Base-by-base conservation (phyloP, 495 filamentous ascomycete genomes). In the Bathelium albidoporum region DNA sequence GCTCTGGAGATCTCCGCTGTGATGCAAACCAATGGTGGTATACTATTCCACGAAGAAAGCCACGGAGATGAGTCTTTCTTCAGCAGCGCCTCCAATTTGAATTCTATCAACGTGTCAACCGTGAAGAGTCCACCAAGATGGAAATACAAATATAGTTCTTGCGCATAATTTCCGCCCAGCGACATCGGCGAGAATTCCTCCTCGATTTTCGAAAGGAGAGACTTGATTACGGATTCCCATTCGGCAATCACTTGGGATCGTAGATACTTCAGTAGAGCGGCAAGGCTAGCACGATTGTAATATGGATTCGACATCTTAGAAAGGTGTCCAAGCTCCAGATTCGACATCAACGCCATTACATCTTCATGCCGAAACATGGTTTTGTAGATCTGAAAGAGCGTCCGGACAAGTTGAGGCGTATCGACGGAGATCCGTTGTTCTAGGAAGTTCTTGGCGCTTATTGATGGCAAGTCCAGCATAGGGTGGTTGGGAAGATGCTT, bases 341-440 rank as follows among this genome's bases (percentile, higher is more conserved):
- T 64, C 36, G 55, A 66, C 58, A 61, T 28, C 5, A 60, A 28
- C 9, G 55, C 45, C 28, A 58, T 26, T 9, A 68, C 9, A 64
- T 76, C 65, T 60, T 80, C 79, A 22, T 71, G 24, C 12, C 60
- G 36, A 63, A 81, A 81, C 79, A 81, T 80, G 43, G 71, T 68
- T 32, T 66, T 62, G 64, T 80, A 79, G 32, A 79, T 32, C 28
- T 66, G 58, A 59, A 71, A 74, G 11, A 80, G 62, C 20, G 78
- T 60, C 43, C 64, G 43, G 43, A 76, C 73, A 11, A 80, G 70
- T 28, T 73, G 72, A 5, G 55, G 20, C 20, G 65, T 63, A 20
- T 75, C 70, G 41, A 75, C 68, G 16, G 36, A 41, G 36, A 16
- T 5, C 16, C 7, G 7, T 41, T 41, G 36, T 41, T 41, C 36